Evolutionary conservation across 1,139 yeast genomes (phyloP).

Genomic region (Lodderomyces margitis): DNA sequence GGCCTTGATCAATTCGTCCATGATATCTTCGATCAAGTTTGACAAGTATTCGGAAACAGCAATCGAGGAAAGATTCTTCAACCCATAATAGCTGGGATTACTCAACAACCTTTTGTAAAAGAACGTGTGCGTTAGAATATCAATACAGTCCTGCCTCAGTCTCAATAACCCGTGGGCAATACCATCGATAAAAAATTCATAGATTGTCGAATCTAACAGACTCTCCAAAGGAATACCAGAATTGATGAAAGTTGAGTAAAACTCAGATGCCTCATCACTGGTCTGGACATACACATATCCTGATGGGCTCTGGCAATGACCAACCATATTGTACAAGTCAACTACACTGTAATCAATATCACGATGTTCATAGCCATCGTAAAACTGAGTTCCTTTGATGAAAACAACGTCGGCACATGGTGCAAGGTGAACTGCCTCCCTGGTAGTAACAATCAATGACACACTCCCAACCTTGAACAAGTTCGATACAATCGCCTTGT

Average conservation of each 20-base stretch:
- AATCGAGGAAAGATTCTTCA: slow-evolving; percentile 57
- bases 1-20: slow-evolving; percentile 61
- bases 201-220: slow-evolving; percentile 53
- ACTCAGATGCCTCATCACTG: slow-evolving; percentile 56
- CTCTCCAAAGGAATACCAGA: slow-evolving; percentile 88
- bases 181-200: slow-evolving; percentile 71
- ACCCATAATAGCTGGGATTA: slow-evolving; percentile 89
- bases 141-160: slow-evolving; percentile 81
- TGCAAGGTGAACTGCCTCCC: slow-evolving; percentile 49
- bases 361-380: slow-evolving; percentile 72
- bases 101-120: slow-evolving; percentile 76
- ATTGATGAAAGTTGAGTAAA: slow-evolving; percentile 67
- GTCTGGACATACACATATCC: slow-evolving; percentile 56
- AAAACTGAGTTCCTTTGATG: slow-evolving; percentile 69
- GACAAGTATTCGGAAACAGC: slow-evolving; percentile 82
- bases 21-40: slow-evolving; percentile 72
- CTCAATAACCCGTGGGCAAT: slow-evolving; percentile 64
- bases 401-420: slow-evolving; percentile 58
- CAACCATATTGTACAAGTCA: slow-evolving; percentile 73
- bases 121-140: slow-evolving; percentile 83
- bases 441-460: slow-evolving; percentile 55
- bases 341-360: slow-evolving; percentile 66
- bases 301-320: slow-evolving; percentile 41
- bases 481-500: slow-evolving; percentile 52
- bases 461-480: slow-evolving; percentile 51